A percentile compares a stretch with the other conserved stretches of the same genome.
Conservation (phyloP, 148 eudicot genomes). For the Talinum fruticosum region DNA sequence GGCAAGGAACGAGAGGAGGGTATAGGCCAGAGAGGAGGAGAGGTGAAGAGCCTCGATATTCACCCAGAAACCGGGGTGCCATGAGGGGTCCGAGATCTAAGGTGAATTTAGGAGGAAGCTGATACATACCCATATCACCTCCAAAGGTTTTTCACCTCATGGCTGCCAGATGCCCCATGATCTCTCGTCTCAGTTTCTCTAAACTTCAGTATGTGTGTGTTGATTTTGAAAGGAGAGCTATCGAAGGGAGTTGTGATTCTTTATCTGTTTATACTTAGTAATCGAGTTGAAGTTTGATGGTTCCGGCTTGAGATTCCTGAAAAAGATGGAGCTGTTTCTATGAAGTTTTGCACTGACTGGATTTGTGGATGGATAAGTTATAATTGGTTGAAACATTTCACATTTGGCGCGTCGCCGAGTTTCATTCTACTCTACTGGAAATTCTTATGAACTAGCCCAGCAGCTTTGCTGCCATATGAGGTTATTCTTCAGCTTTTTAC, state of each 20-base stretch:
- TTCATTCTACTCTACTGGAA: neutral
- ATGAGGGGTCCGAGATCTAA: constrained; percentile 23
- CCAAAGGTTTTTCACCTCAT: neutral
- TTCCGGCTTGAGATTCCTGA: neutral
- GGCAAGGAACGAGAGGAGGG: constrained; percentile 27
- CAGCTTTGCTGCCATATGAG: neutral
- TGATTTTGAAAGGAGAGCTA: neutral
- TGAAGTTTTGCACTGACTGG: neutral
- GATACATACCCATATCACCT: constrained; percentile 12
- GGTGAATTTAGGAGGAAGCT: constrained; percentile 16
- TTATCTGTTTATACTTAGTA: no score
- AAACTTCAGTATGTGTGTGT: neutral
- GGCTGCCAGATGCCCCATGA: neutral
- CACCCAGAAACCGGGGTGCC: constrained; percentile 29
- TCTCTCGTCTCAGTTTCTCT: neutral
- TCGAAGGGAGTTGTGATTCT: neutral
- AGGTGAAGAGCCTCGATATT: constrained; percentile 34
- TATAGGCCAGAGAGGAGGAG: constrained; percentile 32
- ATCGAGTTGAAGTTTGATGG: neutral
- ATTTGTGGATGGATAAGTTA: neutral
- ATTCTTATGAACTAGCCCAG: neutral
- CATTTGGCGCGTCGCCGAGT: neutral
- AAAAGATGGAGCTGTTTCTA: neutral
- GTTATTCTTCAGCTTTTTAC: neutral
- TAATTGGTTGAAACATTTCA: neutral